Evolutionary conservation across 179 eudicot genomes (phyloP).

Genomic region (Gypsophila paniculata): DNA sequence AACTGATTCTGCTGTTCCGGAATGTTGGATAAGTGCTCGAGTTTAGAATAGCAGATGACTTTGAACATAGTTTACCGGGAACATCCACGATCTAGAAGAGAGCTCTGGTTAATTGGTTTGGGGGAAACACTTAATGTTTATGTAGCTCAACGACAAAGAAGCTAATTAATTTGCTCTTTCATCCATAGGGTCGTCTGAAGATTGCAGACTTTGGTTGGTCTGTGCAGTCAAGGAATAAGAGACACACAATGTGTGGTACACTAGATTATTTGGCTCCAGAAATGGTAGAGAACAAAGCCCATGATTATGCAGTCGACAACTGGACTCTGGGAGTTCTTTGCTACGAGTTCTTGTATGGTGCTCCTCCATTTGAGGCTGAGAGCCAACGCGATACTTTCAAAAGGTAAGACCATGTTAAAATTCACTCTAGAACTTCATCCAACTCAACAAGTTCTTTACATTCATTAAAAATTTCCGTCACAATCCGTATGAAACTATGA

Average conservation of each 20-base stretch:
- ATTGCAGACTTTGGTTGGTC: conserved; percentile 99
- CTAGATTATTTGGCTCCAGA: conserved; percentile 94
- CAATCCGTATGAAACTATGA: not conserved
- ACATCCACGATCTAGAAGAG: too few relatives aligned
- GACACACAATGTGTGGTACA: conserved; percentile 93
- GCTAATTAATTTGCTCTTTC: not conserved
- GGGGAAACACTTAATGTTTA: too few relatives aligned
- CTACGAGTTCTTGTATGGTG: conserved; percentile 83
- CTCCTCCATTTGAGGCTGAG: conserved; percentile 89
- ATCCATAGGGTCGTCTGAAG: conserved; percentile 51
- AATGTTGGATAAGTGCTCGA: too few relatives aligned
- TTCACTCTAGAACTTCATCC: not conserved
- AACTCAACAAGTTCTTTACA: too few relatives aligned
- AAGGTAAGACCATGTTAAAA: conserved; percentile 37
- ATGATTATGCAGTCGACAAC: conserved; percentile 84
- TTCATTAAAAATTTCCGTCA: too few relatives aligned
- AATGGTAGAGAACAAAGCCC: conserved; percentile 88
- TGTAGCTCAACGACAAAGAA: not conserved
- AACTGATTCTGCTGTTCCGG: too few relatives aligned
- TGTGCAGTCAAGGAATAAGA: conserved; percentile 75
- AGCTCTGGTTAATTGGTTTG: too few relatives aligned
- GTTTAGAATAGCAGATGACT: too few relatives aligned
- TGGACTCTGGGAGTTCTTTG: conserved; percentile 89
- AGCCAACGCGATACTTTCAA: conserved; percentile 70
- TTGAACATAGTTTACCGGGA: too few relatives aligned